A percentile compares a stretch with the other conserved stretches of the same genome.
Conservation (phyloP, 108 stramenopile genomes). For the Pseudonitzschia pungens region DNA sequence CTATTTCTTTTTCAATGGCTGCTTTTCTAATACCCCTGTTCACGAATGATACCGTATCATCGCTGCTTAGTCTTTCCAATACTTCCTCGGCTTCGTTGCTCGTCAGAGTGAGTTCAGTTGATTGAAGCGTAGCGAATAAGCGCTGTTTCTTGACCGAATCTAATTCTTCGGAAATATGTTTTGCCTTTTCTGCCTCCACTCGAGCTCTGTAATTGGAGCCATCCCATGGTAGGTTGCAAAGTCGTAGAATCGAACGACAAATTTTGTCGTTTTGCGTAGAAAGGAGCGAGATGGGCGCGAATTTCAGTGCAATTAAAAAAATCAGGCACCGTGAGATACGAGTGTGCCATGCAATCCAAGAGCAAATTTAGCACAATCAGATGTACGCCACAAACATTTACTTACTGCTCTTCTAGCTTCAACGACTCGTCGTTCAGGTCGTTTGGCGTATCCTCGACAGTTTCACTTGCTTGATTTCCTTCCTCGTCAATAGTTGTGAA, state of each 20-base stretch:
- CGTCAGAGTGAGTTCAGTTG: constrained; percentile 28
- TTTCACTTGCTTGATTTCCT: constrained; percentile 49
- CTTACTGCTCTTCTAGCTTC: constrained; percentile 38
- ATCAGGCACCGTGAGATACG: not conserved
- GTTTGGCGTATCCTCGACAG: constrained; percentile 41
- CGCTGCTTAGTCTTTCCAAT: constrained; percentile 22
- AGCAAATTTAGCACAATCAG: not conserved
- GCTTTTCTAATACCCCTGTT: constrained; percentile 24
- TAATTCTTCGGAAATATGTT: constrained; percentile 26
- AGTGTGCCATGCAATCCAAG: not conserved
- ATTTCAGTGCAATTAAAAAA: too few species aligned
- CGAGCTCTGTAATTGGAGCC: constrained; percentile 2
- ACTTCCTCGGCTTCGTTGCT: constrained; percentile 35
- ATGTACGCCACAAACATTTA: not conserved
- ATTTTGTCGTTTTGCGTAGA: not conserved
- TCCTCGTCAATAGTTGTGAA: constrained; percentile 57
- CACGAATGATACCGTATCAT: constrained; percentile 8
- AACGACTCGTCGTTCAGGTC: constrained; percentile 60
- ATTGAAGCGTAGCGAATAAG: constrained; percentile 39
- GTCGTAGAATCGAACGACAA: not conserved
- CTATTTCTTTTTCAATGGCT: constrained; percentile 37
- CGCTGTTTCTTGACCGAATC: constrained; percentile 31
- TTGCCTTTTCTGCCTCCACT: constrained; percentile 26
- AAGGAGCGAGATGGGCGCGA: too few species aligned
- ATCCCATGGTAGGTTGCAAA: not conserved